Evolutionary conservation across 805 yeast genomes (phyloP), one percentile per base, ranked within the genome.

Genomic region (Kazachstania psychrophila): DNA sequence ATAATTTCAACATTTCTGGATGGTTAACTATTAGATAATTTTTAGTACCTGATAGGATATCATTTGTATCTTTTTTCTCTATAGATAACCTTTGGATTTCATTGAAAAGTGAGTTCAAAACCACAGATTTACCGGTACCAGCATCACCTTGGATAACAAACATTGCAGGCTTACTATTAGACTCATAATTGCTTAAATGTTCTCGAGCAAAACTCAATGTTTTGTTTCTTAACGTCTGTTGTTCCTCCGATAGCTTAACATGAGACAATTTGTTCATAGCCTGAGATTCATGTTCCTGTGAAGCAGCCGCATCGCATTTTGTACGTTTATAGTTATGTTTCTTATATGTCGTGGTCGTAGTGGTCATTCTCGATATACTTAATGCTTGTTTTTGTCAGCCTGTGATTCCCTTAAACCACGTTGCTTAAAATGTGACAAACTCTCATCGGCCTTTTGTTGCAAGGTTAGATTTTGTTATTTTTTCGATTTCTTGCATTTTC

Each of bases 111-210:
- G 69, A 48, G 37, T 68, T 68, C 37, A 68, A 45, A 8, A 68
- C 56, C 3, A 65, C 71, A 12, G 68, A 61, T 42, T 68, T 68
- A 10, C 73, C 73, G 0, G 73, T 68, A 17, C 73, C 73, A 5
- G 72, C 72, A 50, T 66, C 70, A 34, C 73, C 73, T 41, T 66
- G 61, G 34, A 68, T 65, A 1, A 66, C 65, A 45, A 60, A 67
- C 43, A 64, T 55, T 0, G 68, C 52, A 1, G 67, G 51, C 37
- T 44, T 20, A 11, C 39, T 43, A 3, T 45, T 39, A 1, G 60
- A 48, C 9, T 34, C 18, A 34, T 39, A 40, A 12, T 39, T 31
- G 2, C 33, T 23, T 9, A 66, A 37, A 19, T 54, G 43, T 0
- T 47, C 36, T 23, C 54, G 46, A 18, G 56, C 49, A 42, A 65